Base-by-base conservation (phyloP, 1,284 basidiomycete species). In the Ustilago vetiveriae region DNA sequence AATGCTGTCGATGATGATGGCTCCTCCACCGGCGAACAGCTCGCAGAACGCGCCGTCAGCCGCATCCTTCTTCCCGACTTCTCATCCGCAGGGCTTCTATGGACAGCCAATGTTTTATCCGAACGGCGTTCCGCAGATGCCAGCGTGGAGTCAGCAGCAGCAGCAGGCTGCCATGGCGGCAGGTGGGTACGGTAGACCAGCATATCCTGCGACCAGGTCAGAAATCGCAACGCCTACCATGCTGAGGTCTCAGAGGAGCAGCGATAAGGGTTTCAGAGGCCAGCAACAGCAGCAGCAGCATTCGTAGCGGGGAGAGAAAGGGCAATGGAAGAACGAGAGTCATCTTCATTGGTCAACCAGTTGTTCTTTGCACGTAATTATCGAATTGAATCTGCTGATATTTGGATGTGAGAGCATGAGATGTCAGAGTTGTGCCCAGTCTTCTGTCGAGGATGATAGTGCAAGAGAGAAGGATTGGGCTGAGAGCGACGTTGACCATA, bases 1-100 rank as follows among this genome's bases (percentile, higher is more conserved):
- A 1, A 72, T 67, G 69, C 32, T 67, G 35, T 67, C 69, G 22
- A 72, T 71, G 68, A 71, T 71, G 68, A 65, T 71, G 63, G 62
- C 62, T 3, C 44, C 68, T 19, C 68, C 68, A 14, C 16, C 55
- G 11, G 11, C 36, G 4, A 36, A 8, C n/a, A 14, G 26, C 3
- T 30, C 27, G 16, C 23, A 14, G 21, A n/a, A 21, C 4, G 19
- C 27, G 1, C 24, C 26, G 16, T 19, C 27, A 24, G 36, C 37
- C 9, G 33, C 22, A 7, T 27, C 42, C 33, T 39, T 39, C 6
- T 43, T 44, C 9, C 13, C 38, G 22, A 32, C 35, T n/a, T n/a
- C n/a, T 11, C 45, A 41, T 37, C 23, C 44, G 17, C 53, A 48
- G 3, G 38, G 22, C 19, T 24, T 47, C 36, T 52, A 51, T 26